phyloP scores from a whole-genome alignment of 805 yeast genomes.

The Sugiyamaella americana region DNA sequence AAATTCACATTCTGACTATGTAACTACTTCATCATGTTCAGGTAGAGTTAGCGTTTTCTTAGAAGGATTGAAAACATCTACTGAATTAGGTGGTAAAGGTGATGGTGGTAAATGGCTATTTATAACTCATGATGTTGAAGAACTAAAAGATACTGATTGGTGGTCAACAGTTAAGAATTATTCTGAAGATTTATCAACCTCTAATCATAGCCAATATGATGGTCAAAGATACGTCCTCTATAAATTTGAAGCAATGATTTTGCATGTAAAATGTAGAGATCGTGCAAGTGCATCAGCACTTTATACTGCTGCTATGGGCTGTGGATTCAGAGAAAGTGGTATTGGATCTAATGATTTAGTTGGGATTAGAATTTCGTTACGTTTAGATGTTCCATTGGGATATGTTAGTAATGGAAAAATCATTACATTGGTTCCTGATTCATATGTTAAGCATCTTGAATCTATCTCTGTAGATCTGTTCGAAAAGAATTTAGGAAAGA shows the following conservation, averaged over 20 bases:
- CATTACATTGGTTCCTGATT: slow-evolving; percentile 43
- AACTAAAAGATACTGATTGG: slow-evolving; percentile 34
- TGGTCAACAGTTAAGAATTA: slow-evolving; percentile 14
- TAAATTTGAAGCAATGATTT: slow-evolving; percentile 80
- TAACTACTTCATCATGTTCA: slow-evolving; percentile 84
- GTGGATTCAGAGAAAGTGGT: slow-evolving; percentile 86
- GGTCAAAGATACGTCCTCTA: slow-evolving; percentile 49
- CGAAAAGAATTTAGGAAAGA: slow-evolving; percentile 54
- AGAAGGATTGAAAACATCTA: slow-evolving; percentile 55
- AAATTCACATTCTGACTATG: slow-evolving; percentile 58
- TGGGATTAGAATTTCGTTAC: slow-evolving; percentile 68
- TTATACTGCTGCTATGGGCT: slow-evolving; percentile 66
- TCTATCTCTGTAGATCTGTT: slow-evolving; percentile 57
- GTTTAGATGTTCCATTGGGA: slow-evolving; percentile 74
- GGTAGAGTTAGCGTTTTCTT: slow-evolving; percentile 79
- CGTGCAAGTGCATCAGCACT: slow-evolving; percentile 51
- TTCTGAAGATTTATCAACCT: not conserved
- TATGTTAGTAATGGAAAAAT: slow-evolving; percentile 37
- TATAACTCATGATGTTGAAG: slow-evolving; percentile 59
- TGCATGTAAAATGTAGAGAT: slow-evolving; percentile 75
- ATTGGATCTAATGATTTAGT: slow-evolving; percentile 74
- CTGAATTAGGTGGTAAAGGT: slow-evolving; percentile 74
- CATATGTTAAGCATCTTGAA: slow-evolving; percentile 49
- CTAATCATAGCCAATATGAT: not conserved
- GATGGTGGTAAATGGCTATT: slow-evolving; percentile 79